Evolutionary conservation across 2,329 filamentous ascomycete genomes (phyloP), one percentile per base, ranked within the genome.

Genomic region (Raffaelea ambrosiae): DNA sequence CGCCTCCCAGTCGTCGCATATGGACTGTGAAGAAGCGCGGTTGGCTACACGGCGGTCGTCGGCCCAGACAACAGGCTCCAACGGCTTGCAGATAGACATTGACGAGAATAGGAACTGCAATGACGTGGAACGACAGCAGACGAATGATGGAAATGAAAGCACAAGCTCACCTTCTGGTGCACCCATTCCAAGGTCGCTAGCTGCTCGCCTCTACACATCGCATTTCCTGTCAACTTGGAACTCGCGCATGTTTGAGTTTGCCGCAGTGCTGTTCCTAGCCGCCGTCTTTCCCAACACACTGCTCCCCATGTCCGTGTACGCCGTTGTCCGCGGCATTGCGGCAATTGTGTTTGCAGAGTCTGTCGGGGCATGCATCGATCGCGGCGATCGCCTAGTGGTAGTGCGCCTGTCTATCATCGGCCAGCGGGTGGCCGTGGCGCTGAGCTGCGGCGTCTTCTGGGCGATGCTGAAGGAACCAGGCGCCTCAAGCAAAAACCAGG

Each of bases 281-380:
- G 61, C 68, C 1, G 70, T 77, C 41, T 82, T 70, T 54, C 74
- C 74, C 0, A 64, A 69, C 1, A 86, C 82, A 0, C 65, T 88
- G 20, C 68, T 84, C 20, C 83, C 79, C 33, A 72, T 82, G 48
- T 86, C 83, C 0, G 64, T 83, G n/a, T 88, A 88, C 57, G 84
- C 84, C 0, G 63, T 88, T 7, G 66, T 73, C 5, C 75, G 84
- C 20, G 72, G 76, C 5, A 63, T 70, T 0, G 68, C 78, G 0
- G 81, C 80, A 0, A 73, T 83, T 4, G 23, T 79, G 0, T 64
- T 86, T 7, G 75, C 81, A 0, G 74, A 77, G 13, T 66, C 67
- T 41, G 61, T 88, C 5, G 84, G 84, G 1, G 57, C 59, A 1
- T 70, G 69, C 36, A 76, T 88, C 35, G 84, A 88, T 59, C 62